Conservation (phyloP, 345 rosid species). For the Cochlearia excelsa region DNA sequence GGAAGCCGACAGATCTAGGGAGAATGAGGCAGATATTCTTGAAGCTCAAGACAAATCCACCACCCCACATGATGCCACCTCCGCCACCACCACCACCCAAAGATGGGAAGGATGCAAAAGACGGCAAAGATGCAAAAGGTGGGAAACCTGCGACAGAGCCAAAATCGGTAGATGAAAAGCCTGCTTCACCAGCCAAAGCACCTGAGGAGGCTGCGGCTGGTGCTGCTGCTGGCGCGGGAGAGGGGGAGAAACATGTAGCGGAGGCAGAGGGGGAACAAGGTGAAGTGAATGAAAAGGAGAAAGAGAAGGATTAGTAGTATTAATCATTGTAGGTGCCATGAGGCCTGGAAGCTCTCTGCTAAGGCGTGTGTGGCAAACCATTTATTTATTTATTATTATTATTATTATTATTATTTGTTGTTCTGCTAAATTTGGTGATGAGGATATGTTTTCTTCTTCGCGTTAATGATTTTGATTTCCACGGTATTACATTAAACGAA, state of each 20-base stretch:
- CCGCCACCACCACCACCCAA: conserved; percentile 53
- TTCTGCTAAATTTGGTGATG: too few relatives aligned
- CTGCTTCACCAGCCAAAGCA: conserved; percentile 38
- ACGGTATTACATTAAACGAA: too few relatives aligned
- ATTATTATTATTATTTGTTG: too few relatives aligned
- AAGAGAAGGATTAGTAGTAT: too few relatives aligned
- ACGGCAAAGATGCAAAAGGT: conserved; percentile 37
- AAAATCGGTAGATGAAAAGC: conserved; percentile 34
- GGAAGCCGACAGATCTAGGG: conserved; percentile 79
- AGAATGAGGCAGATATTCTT: conserved; percentile 82
- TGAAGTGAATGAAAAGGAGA: conserved; percentile 10
- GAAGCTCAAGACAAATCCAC: conserved; percentile 82
- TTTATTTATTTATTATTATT: too few relatives aligned
- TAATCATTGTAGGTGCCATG: too few relatives aligned
- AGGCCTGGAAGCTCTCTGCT: too few relatives aligned
- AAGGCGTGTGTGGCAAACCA: too few relatives aligned
- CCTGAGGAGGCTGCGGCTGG: conserved; percentile 19
- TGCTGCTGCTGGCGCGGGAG: conserved; percentile 11
- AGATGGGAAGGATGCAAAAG: conserved; percentile 38
- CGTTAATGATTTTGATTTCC: too few relatives aligned
- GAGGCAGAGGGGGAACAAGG: conserved; percentile 40
- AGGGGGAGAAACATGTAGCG: conserved; percentile 36
- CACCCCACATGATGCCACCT: conserved; percentile 90
- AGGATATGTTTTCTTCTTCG: too few relatives aligned
- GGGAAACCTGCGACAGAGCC: conserved; percentile 36